Percentiles rank a stretch among this genome's conserved stretches.
phyloP scores from a whole-genome alignment of 73 alveolate genomes.

The Paramecium biaurelia region DNA sequence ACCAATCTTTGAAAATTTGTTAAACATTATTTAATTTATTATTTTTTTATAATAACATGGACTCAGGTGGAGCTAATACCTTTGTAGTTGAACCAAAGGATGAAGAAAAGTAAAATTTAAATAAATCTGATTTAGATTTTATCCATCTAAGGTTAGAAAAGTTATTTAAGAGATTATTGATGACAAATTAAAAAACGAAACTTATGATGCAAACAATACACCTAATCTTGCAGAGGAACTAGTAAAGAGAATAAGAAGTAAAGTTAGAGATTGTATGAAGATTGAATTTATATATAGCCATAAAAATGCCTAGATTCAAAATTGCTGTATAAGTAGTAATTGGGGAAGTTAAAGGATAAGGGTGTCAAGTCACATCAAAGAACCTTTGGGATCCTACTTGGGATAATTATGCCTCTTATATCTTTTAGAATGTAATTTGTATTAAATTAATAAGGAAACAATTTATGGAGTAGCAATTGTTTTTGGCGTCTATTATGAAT shows the following conservation, averaged over 20 bases:
- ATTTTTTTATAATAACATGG: background rate
- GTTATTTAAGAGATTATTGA: slow-evolving; percentile 2
- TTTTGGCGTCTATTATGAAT: slow-evolving; percentile 48
- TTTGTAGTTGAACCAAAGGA: slow-evolving; percentile 40
- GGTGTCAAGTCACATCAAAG: slow-evolving; percentile 30
- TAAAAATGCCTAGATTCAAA: slow-evolving; percentile 50
- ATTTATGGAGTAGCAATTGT: slow-evolving; percentile 39
- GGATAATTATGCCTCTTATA: slow-evolving; percentile 30
- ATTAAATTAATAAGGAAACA: background rate
- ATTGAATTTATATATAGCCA: background rate
- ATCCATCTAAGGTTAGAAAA: slow-evolving; percentile 33
- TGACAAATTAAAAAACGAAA: slow-evolving; percentile 36
- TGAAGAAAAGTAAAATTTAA: slow-evolving; percentile 2
- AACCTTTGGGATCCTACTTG: slow-evolving; percentile 50
- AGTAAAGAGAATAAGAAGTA: background rate
- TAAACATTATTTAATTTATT: background rate
- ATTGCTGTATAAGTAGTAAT: background rate
- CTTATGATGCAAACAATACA: slow-evolving; percentile 17
- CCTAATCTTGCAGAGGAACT: slow-evolving; percentile 25
- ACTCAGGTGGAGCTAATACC: slow-evolving; percentile 28
- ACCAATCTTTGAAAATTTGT: background rate
- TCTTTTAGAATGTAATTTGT: background rate
- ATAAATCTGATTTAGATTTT: background rate
- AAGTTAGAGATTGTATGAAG: background rate
- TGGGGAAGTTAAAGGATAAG: slow-evolving; percentile 46